Percentiles rank a stretch among this genome's conserved stretches.
These are phyloP conservation scores for Luvunga scandens DNA, from an alignment of 345 rosid genomes.

Conservation along the genomic window DNA sequence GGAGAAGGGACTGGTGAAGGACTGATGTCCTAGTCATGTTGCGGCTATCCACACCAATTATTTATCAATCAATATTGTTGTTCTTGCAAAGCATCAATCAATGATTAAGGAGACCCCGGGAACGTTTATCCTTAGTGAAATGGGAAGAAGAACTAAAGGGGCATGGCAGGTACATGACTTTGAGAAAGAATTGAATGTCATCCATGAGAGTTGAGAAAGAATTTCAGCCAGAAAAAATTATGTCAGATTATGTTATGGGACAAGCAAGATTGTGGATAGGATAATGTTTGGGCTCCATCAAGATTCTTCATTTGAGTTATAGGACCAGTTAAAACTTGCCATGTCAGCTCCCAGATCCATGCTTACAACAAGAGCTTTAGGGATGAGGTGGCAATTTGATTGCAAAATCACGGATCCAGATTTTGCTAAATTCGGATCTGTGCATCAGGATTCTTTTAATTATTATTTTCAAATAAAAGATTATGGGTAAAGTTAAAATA, in stretches of 20 bases:
- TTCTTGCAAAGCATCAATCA: not conserved
- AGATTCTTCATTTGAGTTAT: constrained; percentile 4
- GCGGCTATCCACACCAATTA: constrained; percentile 24
- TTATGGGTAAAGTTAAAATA: too few species aligned
- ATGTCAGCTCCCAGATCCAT: constrained; percentile 9
- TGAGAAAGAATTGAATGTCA: constrained; percentile 1
- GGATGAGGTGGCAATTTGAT: not conserved
- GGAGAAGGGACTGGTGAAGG: constrained; percentile 26
- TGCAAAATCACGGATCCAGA: too few species aligned
- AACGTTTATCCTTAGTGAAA: not conserved
- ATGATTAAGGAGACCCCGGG: too few species aligned
- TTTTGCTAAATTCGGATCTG: too few species aligned
- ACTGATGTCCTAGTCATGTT: constrained; percentile 37
- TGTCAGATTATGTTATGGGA: constrained; percentile 16
- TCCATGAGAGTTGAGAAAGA: not conserved
- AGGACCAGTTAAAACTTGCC: constrained; percentile 20
- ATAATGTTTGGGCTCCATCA: constrained; percentile 23
- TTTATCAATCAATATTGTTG: not conserved
- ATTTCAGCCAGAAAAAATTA: constrained; percentile 5
- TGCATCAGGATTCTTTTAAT: not conserved
- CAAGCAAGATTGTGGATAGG: constrained; percentile 32
- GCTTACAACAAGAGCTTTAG: not conserved
- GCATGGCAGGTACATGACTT: not conserved
- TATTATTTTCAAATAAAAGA: too few species aligned
- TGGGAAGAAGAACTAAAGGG: not conserved